Evolutionary conservation across 306 rosid genomes (phyloP).

Genomic region (Trifolium fragiferum): DNA sequence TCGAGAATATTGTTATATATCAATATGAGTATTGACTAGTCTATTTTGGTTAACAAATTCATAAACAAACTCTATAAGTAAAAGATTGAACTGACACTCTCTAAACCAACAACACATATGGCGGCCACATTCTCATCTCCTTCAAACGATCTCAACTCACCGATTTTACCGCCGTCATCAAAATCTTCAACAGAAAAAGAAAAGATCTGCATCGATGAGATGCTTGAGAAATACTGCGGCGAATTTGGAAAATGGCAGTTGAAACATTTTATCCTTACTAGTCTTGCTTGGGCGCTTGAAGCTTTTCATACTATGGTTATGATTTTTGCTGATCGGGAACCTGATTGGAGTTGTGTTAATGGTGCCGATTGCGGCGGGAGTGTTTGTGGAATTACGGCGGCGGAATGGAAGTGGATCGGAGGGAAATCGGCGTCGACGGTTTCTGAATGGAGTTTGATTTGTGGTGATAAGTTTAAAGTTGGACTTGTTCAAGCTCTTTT

Average conservation of each 20-base stretch:
- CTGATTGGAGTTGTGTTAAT: slow-evolving; percentile 57
- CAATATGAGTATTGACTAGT: too few relatives aligned
- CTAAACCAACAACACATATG: slow-evolving; percentile 26
- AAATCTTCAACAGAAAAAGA: slow-evolving; percentile 3
- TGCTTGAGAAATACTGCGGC: slow-evolving; percentile 77
- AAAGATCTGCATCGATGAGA: slow-evolving; percentile 72
- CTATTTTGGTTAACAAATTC: too few relatives aligned
- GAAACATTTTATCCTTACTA: slow-evolving; percentile 77
- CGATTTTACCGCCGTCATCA: slow-evolving; percentile 40
- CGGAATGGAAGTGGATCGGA: slow-evolving; percentile 77
- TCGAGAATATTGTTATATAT: too few relatives aligned
- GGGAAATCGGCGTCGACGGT: slow-evolving; percentile 57
- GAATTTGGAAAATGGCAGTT: slow-evolving; percentile 89
- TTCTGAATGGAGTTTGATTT: slow-evolving; percentile 73
- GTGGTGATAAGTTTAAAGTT: slow-evolving; percentile 76
- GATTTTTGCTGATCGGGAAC: slow-evolving; percentile 85
- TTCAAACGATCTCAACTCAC: slow-evolving; percentile 38
- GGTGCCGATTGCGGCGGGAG: slow-evolving; percentile 42
- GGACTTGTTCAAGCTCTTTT: slow-evolving; percentile 88
- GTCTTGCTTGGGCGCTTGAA: slow-evolving; percentile 89
- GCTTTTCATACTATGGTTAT: slow-evolving; percentile 96
- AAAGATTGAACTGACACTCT: not conserved
- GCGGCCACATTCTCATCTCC: not conserved
- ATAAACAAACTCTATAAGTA: not conserved
- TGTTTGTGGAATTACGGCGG: slow-evolving; percentile 35